These are phyloP conservation scores for Polytrichum commune DNA, from an alignment of 225 moss, liverwort and hornwort genomes.

Conservation along the genomic window DNA sequence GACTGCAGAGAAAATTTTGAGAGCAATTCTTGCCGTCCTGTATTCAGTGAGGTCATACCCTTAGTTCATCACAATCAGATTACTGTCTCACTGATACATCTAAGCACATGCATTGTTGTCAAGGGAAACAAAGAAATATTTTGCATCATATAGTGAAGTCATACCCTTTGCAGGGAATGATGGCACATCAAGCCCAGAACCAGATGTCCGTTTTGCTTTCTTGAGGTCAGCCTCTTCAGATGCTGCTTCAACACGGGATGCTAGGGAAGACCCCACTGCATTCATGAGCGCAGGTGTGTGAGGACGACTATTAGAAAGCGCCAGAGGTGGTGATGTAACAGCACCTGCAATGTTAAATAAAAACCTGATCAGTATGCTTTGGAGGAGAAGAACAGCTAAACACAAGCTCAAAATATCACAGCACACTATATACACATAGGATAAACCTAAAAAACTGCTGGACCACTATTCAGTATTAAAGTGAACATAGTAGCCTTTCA, in stretches of 20 bases:
- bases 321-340: conserved; percentile 84
- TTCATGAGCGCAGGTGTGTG: conserved; percentile 76
- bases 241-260: conserved; percentile 61
- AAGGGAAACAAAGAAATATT: too few species aligned
- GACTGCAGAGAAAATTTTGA: too few species aligned
- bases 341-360: conserved; percentile 61
- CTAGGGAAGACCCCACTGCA: conserved; percentile 74
- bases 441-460: too few species aligned
- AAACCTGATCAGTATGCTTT: conserved; percentile 5
- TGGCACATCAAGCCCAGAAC: conserved; percentile 64
- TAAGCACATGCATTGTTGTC: too few species aligned
- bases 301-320: conserved; percentile 68
- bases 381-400: background rate
- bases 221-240: conserved; percentile 70
- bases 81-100: too few species aligned
- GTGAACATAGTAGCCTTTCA: too few species aligned
- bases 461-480: too few species aligned
- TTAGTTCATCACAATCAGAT: too few species aligned
- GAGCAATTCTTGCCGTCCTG: too few species aligned
- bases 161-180: conserved; percentile 69
- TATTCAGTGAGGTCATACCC: too few species aligned
- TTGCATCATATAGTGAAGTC: too few species aligned
- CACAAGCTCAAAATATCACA: background rate
- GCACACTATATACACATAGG: too few species aligned
- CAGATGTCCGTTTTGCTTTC: conserved; percentile 63